Conservation (phyloP, 306 rosid genomes). For the Phaseolus lunatus region DNA sequence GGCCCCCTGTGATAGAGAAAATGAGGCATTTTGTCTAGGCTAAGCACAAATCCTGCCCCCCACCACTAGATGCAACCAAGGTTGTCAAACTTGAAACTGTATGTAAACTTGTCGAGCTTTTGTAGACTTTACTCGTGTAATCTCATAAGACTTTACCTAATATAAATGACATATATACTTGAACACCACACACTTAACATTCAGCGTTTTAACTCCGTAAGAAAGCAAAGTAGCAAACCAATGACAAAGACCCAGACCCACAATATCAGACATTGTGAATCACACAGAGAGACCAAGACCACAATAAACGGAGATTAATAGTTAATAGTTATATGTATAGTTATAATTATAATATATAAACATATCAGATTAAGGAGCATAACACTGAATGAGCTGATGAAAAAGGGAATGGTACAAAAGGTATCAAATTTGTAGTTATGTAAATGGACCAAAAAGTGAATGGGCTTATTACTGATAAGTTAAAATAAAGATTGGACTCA, state of each 20-base stretch:
- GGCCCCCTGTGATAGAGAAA: too few relatives aligned
- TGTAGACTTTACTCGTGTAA: neutral
- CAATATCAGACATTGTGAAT: neutral
- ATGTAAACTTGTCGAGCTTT: neutral
- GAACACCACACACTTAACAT: neutral
- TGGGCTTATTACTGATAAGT: neutral
- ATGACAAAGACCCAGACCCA: neutral
- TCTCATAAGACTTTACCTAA: neutral
- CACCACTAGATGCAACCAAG: neutral
- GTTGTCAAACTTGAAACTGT: neutral
- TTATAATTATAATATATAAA: neutral
- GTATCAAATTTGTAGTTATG: neutral
- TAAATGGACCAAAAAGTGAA: neutral
- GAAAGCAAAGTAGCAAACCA: neutral
- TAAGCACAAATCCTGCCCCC: too few relatives aligned
- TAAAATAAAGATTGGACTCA: neutral
- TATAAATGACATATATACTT: neutral
- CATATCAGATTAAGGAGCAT: neutral
- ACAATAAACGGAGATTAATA: neutral
- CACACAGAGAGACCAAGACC: neutral
- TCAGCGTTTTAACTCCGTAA: neutral
- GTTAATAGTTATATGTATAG: neutral
- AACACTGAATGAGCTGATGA: neutral
- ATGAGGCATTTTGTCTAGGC: too few relatives aligned
- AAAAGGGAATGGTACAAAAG: neutral